Base-by-base conservation (phyloP, 192 early-diverging fungal species). In the Backusella circina region DNA sequence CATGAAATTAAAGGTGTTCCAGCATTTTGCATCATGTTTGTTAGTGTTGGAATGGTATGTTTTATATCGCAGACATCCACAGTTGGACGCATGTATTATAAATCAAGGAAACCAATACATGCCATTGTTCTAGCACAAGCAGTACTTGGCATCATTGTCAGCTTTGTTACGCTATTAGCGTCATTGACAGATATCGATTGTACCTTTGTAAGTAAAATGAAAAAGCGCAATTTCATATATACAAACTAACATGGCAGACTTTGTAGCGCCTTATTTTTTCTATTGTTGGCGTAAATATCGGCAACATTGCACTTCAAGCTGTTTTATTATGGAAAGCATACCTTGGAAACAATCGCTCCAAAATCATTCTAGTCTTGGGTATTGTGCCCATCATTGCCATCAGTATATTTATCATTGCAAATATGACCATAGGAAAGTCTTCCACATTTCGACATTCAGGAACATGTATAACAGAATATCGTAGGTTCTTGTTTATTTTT, bases 251-350 rank as follows among this genome's bases (percentile, higher is more conserved):
- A 33, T 72, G 15, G 18, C 61, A 12, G 37, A 28, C 4, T 38
- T 28, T 71, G 1, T 54, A 81, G 79, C 70, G 72, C 2, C 41
- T 81, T 4, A 35, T 65, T 39, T 77, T 81, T 66, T 81, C 79
- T 35, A 67, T 81, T 54, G 36, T 81, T 9, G 72, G 75, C 1
- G 79, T 81, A 3, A 81, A 81, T 73, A 8, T 81, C 15, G 79
- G 57, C 16, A 73, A 81, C 32, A 71, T 81, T 6, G 44, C 71
- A 7, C 39, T 81, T 13, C 75, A 77, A 71, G 21, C 26, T 4
- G 73, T 81, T 5, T 39, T 81, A 4, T 23, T 81, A 44, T 81
- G 79, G 75, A 81, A 81, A 65, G 79, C 79, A 4, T 81, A 77
- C 16, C 50, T 81, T 4, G 75, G 79, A 18, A 73, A 81, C 47